Base-by-base conservation (phyloP, 2,329 filamentous ascomycete species). In the Arthrobotrys iridis region DNA sequence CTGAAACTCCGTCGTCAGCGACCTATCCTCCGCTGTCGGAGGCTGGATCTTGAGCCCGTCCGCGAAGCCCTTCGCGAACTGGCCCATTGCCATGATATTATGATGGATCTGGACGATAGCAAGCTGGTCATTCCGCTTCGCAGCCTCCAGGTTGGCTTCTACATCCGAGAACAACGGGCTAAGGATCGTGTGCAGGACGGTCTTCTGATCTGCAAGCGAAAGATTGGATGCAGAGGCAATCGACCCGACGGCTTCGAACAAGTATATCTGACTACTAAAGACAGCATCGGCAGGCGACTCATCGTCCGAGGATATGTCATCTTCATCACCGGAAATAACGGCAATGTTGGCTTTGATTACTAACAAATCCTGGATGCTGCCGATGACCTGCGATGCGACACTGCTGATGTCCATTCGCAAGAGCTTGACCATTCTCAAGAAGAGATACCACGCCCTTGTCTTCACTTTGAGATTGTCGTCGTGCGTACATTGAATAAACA, bases 261-360 rank as follows among this genome's bases (percentile, higher is more conserved):
- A 87, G 81, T 93, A 96, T 3, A 98, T 86, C 81, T 99, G 95
- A 80, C 91, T 93, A 74, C 88, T 92, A 83, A 99, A 99, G 0
- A 95, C 85, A 7, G 93, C 91, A 82, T 97, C 92, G n/a, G 91
- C 90, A 18, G 91, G 93, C 78, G 93, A 90, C 72, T 96, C 93
- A 45, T 97, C 92, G 77, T 97, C 93, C 0, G 94, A 97, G 0
- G 93, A 97, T 89, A 96, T 95, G 81, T 97, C 94, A 80, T 96
- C 93, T 63, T 95, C 92, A 58, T 88, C 88, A 8, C 88, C 88
- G 71, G 90, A 89, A 57, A 91, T 90, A 55, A 89, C 88, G 1
- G 93, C 89, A 2, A 97, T 84, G 83, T 98, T 93, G 0, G 95
- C 95, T 80, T 93, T 93, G 82, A 99, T 97, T 13, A 90, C 88